These are phyloP conservation scores for Domatiomyces globalis DNA, from an alignment of 2,329 filamentous ascomycete genomes.

Conservation along the genomic window DNA sequence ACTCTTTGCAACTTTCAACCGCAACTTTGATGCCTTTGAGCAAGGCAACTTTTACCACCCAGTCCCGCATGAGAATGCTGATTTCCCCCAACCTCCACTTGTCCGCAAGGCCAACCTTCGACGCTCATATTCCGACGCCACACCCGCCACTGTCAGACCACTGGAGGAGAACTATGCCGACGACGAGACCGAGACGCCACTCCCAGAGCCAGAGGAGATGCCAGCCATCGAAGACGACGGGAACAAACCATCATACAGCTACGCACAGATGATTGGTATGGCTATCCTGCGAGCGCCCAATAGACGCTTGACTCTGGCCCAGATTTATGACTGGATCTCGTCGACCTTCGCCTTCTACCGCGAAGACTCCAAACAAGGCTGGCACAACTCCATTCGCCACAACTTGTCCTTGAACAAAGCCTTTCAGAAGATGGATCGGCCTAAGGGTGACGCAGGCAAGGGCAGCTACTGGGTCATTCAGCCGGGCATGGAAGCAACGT, in stretches of 20 bases:
- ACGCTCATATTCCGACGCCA: slow-evolving; percentile 56
- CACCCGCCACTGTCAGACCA: slow-evolving; percentile 55
- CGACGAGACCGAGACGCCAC: slow-evolving; percentile 33
- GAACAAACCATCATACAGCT: slow-evolving; percentile 78
- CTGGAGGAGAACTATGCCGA: slow-evolving; percentile 55
- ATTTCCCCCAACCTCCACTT: slow-evolving; percentile 34
- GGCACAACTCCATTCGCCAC: slow-evolving; percentile 98
- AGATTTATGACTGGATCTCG: slow-evolving; percentile 99
- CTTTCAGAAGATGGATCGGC: slow-evolving; percentile 87
- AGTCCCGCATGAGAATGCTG: slow-evolving; percentile 30
- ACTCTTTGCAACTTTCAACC: slow-evolving; percentile 38
- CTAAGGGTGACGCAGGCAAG: slow-evolving; percentile 94
- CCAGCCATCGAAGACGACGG: slow-evolving; percentile 72
- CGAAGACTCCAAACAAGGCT: slow-evolving; percentile 58
- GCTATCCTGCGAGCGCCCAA: slow-evolving; percentile 77
- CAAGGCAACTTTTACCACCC: slow-evolving; percentile 36
- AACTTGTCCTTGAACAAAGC: slow-evolving; percentile 95
- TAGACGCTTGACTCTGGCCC: slow-evolving; percentile 71
- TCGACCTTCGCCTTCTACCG: slow-evolving; percentile 83
- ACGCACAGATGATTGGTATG: slow-evolving; percentile 92
- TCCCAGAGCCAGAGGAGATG: slow-evolving; percentile 67
- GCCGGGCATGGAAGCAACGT: slow-evolving; percentile 74
- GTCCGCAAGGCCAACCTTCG: slow-evolving; percentile 34
- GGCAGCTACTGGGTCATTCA: slow-evolving; percentile 96
- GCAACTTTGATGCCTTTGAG: slow-evolving; percentile 26